Conservation (phyloP, 352 stramenopile species). For the Pythium chondricola region DNA sequence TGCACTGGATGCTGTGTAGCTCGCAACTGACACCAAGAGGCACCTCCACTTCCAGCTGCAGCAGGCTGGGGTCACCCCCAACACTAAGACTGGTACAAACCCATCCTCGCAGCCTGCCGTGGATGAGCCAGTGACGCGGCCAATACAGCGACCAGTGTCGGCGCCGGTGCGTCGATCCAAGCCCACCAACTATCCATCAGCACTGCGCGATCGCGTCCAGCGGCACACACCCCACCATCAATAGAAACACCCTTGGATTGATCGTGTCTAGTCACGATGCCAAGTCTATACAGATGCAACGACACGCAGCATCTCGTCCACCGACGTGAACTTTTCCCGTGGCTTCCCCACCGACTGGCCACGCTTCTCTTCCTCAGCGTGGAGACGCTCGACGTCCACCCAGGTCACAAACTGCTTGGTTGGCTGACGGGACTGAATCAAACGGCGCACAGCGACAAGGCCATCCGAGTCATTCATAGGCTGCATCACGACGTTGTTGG, state of each 20-base stretch:
- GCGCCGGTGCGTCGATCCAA: constrained; percentile 60
- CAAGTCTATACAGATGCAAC: too few species aligned
- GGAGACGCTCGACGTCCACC: constrained; percentile 56
- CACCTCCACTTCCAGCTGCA: constrained; percentile 26
- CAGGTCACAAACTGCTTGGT: constrained; percentile 67
- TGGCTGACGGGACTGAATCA: constrained; percentile 42
- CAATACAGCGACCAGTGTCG: constrained; percentile 44
- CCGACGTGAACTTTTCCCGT: constrained; percentile 76
- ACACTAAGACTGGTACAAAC: not conserved
- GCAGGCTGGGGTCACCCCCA: not conserved
- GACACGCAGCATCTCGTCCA: constrained; percentile 65
- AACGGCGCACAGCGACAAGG: constrained; percentile 33
- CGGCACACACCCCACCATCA: too few species aligned
- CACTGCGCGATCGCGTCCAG: too few species aligned
- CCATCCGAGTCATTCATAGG: constrained; percentile 17
- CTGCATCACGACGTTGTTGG: constrained; percentile 31
- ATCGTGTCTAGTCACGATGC: too few species aligned
- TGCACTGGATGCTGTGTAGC: constrained; percentile 17
- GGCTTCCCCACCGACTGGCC: constrained; percentile 56
- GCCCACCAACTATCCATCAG: constrained; percentile 39
- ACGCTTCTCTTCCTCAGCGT: constrained; percentile 51
- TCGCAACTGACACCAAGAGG: constrained; percentile 33
- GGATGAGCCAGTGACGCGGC: not conserved
- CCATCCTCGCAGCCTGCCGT: constrained; percentile 1
- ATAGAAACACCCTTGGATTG: too few species aligned